Conservation (phyloP, 139 green algal genomes). For the Picochlorum sp. region DNA sequence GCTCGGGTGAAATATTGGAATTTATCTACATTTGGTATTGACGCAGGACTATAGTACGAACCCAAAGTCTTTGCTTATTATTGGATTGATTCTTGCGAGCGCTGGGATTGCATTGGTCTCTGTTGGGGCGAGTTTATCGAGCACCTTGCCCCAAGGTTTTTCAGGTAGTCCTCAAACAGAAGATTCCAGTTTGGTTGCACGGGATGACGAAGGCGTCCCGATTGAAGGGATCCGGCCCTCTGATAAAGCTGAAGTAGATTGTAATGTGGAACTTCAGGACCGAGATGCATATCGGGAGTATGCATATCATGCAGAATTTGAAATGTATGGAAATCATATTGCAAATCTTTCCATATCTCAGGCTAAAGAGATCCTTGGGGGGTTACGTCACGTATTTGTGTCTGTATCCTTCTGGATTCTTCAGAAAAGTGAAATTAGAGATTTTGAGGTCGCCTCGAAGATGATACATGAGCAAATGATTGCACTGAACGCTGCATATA, state of each 20-base stretch:
- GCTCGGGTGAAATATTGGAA: no score
- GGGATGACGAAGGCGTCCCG: not conserved
- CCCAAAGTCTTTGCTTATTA: not conserved
- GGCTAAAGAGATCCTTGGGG: not conserved
- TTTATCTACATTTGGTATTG: no score
- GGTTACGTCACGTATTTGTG: conserved; percentile 9
- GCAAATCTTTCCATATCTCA: not conserved
- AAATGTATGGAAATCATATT: not conserved
- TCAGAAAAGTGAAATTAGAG: not conserved
- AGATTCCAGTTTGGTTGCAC: not conserved
- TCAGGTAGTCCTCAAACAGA: not conserved
- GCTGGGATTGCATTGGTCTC: not conserved
- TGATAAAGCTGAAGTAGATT: conserved; percentile 1
- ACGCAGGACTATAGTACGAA: no score
- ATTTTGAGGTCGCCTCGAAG: not conserved
- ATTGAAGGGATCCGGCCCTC: not conserved
- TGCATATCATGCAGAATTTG: conserved; percentile 1
- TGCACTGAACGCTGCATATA: not conserved
- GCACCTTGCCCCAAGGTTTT: no score
- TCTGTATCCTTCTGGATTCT: conserved; percentile 18
- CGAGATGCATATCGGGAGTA: not conserved
- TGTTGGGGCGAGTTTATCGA: not conserved
- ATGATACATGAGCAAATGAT: not conserved
- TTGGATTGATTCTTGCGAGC: not conserved
- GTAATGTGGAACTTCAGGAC: not conserved